Evolutionary conservation across 176 grass and related monocot genomes (phyloP).

Genomic region (Panicum miliaceum): DNA sequence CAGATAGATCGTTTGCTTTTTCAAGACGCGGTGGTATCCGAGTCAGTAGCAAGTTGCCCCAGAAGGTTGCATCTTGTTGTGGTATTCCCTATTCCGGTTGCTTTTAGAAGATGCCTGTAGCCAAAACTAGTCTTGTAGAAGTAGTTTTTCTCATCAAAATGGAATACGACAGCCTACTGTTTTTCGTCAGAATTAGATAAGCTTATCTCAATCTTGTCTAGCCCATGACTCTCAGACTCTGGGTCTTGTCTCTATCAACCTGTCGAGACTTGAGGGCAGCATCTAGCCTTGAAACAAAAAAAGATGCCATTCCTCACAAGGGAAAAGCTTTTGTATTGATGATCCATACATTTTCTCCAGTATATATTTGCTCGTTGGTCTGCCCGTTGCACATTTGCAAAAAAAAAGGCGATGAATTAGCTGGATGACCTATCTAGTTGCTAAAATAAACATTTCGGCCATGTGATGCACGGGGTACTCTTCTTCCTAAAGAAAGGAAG

Average conservation of each 20-base stretch:
- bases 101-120: not conserved
- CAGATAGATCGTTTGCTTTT: not conserved
- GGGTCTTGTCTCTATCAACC: not conserved
- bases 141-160: constrained; percentile 10
- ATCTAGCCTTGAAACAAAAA: not conserved
- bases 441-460: not conserved
- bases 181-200: constrained; percentile 50
- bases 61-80: not conserved
- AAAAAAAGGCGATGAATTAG: not conserved
- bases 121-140: not conserved
- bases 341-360: not conserved
- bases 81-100: not conserved
- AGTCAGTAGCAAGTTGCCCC: not conserved
- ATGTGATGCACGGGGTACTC: not conserved
- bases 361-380: not conserved
- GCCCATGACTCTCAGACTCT: not conserved
- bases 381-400: not conserved
- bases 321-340: not conserved
- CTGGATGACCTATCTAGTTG: not conserved
- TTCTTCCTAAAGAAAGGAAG: not conserved
- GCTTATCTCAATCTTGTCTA: not conserved
- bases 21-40: not conserved
- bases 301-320: not conserved
- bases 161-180: constrained; percentile 31
- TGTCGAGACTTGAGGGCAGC: not conserved